A percentile compares a stretch with the other conserved stretches of the same genome.
phyloP scores from a whole-genome alignment of 495 filamentous ascomycete genomes.

The Penicillium cinerascens region DNA sequence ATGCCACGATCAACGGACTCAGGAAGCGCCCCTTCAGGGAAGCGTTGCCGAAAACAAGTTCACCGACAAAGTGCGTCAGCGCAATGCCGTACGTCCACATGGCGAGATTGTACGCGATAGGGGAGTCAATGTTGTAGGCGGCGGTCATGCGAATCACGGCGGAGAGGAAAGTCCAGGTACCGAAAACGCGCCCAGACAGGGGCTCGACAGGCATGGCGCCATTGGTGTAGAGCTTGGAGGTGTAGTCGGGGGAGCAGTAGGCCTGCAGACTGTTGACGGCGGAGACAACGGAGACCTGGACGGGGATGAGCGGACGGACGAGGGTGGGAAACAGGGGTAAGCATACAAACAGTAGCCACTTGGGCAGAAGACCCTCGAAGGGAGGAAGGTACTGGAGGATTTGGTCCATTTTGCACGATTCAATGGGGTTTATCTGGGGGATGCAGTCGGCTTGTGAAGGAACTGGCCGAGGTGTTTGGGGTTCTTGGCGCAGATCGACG shows the following conservation, averaged over 20 bases:
- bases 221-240: constrained; percentile 69
- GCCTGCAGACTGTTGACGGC: constrained; percentile 78
- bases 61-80: constrained; percentile 72
- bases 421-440: background rate
- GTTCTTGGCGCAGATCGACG: constrained; percentile 26
- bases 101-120: constrained; percentile 70
- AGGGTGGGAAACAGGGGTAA: background rate
- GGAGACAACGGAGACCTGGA: constrained; percentile 70
- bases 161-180: constrained; percentile 83
- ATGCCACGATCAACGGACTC: constrained; percentile 71
- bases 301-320: background rate
- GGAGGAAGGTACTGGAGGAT: constrained; percentile 47
- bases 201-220: constrained; percentile 47
- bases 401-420: constrained; percentile 26
- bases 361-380: constrained; percentile 58
- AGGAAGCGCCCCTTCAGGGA: constrained; percentile 63
- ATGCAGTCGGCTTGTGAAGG: constrained; percentile 7
- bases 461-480: constrained; percentile 25
- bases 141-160: constrained; percentile 77
- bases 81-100: constrained; percentile 79
- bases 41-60: constrained; percentile 72
- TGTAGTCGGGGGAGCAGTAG: constrained; percentile 69
- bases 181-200: constrained; percentile 80
- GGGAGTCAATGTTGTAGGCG: constrained; percentile 74
- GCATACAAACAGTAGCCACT: constrained; percentile 64